Conservation (phyloP, 345 rosid species). For the Ricinus communis region DNA sequence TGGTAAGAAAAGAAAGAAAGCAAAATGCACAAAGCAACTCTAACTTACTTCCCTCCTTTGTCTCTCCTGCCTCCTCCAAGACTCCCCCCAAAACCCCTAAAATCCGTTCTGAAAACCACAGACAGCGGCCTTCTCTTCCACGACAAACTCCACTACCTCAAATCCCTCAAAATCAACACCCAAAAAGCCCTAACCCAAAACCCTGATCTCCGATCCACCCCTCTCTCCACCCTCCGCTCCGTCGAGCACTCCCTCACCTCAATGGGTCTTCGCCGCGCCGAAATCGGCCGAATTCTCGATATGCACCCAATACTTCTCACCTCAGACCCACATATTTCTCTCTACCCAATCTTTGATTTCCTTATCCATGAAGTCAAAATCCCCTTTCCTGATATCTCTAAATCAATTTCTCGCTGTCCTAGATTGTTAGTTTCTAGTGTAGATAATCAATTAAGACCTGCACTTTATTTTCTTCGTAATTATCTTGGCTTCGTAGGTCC, state of each 20-base stretch:
- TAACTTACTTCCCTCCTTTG: too few relatives aligned
- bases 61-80: too few relatives aligned
- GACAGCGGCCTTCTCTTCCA: constrained; percentile 73
- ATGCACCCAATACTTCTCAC: constrained; percentile 75
- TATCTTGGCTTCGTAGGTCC: constrained; percentile 56
- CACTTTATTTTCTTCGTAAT: constrained; percentile 44
- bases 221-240: constrained; percentile 66
- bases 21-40: background rate
- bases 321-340: constrained; percentile 48
- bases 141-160: constrained; percentile 64
- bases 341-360: constrained; percentile 62
- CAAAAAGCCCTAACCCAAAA: constrained; percentile 64
- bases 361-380: constrained; percentile 57
- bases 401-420: constrained; percentile 67
- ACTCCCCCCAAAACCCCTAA: too few relatives aligned
- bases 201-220: constrained; percentile 72
- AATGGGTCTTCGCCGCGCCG: constrained; percentile 57
- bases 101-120: too few relatives aligned
- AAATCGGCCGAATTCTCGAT: constrained; percentile 74
- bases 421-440: constrained; percentile 56
- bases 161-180: constrained; percentile 60
- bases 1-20: too few relatives aligned
- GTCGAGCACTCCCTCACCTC: constrained; percentile 59
- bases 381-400: constrained; percentile 47
- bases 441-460: constrained; percentile 56